Percentiles rank a stretch among this genome's conserved stretches.
Evolutionary conservation across 306 rosid genomes (phyloP).

Genomic region (Trichosanthes cucumerina): DNA sequence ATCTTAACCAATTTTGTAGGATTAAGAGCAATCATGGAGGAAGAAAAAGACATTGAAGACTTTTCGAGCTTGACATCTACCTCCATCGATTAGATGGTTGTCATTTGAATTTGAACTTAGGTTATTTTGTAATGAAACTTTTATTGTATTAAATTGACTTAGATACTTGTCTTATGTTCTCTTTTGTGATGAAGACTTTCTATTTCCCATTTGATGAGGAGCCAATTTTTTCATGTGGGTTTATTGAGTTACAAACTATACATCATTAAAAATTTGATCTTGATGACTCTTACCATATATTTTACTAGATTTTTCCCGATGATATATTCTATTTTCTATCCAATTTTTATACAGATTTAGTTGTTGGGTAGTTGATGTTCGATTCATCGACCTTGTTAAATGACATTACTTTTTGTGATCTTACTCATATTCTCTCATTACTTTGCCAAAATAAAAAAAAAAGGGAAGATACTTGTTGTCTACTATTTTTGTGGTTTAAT

Average conservation of each 20-base stretch:
- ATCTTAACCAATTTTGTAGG: too few species aligned
- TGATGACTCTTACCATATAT: slow-evolving; percentile 30
- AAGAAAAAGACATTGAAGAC: too few species aligned
- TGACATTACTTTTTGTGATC: slow-evolving; percentile 25
- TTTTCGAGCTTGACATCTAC: too few species aligned
- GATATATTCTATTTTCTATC: slow-evolving; percentile 56
- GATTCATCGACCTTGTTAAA: slow-evolving; percentile 34
- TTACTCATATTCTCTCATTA: slow-evolving; percentile 51
- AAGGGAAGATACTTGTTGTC: slow-evolving; percentile 88
- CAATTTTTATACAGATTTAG: slow-evolving; percentile 28
- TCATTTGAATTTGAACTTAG: too few species aligned
- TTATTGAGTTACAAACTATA: slow-evolving; percentile 23
- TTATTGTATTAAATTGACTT: too few species aligned
- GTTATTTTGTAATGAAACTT: too few species aligned
- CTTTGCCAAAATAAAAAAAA: slow-evolving; percentile 16
- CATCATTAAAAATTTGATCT: slow-evolving; percentile 41
- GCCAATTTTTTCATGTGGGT: slow-evolving; percentile 40
- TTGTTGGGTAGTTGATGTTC: slow-evolving; percentile 53
- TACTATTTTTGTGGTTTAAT: slow-evolving; percentile 75
- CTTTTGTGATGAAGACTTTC: too few species aligned
- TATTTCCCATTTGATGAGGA: slow-evolving; percentile 27
- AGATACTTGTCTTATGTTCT: too few species aligned
- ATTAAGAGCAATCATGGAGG: too few species aligned
- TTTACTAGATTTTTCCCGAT: slow-evolving; percentile 39
- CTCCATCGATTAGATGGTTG: too few species aligned